Evolutionary conservation across 352 stramenopile species (phyloP), one percentile per base, ranked within the genome.

Genomic region (Phytophthora parvispora): DNA sequence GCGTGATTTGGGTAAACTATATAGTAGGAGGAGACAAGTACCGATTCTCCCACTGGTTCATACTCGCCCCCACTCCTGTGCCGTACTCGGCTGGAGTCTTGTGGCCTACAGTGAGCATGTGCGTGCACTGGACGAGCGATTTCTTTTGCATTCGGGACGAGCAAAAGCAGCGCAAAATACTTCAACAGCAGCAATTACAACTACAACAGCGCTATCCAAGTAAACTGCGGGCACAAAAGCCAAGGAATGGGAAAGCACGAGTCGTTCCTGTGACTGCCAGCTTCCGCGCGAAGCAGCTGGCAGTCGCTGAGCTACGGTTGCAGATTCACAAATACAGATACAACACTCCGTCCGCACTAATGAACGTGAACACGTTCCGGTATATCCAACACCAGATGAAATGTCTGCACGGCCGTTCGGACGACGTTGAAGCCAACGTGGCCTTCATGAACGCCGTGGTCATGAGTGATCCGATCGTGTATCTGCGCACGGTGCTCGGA

Each of bases 381-480:
- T 72, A 59, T 24, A 72, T 68, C 20, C 65, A 72, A 28, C 59
- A 73, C 24, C 66, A 76, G 22, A 79, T 79, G 61, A 60, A 73
- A 49, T 64, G 67, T 38, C 36, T 79, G 0, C 61, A 76, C 22
- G 42, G 60, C 1, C 63, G 72, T 0, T 57, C 49, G 6, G 45
- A 74, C 29, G 56, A 64, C 12, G 64, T 81, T 10, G 63, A 76
- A 28, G 65, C 66, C 0, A 78, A 78, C 28, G 58, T 80, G 10
- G 70, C 77, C 0, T 77, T 83, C 36, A 80, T 83, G 64, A 86
- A 80, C 31, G 52, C 78, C 13, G 72, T 81, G 7, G 18, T 78
- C 8, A 74, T 86, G 75, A 86, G 75, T 24, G 75, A 83, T 32
- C 78, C 78, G 4, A 45, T 86, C 7, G 72, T 78, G 20, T 82